phyloP scores from a whole-genome alignment of 768 basidiomycete genomes.

The Crassisporium funariophilum region DNA sequence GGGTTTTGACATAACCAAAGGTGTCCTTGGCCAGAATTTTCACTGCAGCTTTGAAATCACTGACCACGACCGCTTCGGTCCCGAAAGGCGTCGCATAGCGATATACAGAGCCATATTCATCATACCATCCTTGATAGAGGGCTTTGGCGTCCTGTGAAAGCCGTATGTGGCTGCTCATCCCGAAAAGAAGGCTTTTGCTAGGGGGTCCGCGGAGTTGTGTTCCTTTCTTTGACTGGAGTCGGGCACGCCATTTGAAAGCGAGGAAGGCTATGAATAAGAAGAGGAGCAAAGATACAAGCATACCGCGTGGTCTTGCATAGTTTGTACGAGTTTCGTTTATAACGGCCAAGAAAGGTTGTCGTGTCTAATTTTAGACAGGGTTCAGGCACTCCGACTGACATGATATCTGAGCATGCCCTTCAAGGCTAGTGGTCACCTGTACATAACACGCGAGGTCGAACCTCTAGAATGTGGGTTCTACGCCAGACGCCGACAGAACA shows the following conservation, averaged over 20 bases:
- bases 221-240: neutral
- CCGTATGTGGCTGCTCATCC: conserved; percentile 8
- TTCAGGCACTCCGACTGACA: too few species aligned
- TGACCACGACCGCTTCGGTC: conserved; percentile 22
- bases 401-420: too few species aligned
- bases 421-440: too few species aligned
- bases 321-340: too few species aligned
- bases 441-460: too few species aligned
- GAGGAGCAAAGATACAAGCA: too few species aligned
- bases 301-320: too few species aligned
- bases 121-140: conserved; percentile 26
- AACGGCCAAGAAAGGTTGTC: too few species aligned
- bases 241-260: conserved; percentile 4
- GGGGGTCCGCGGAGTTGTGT: conserved; percentile 18
- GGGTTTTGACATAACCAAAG: conserved; percentile 23
- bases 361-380: too few species aligned
- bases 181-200: conserved; percentile 10
- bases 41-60: conserved; percentile 27
- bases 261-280: too few species aligned
- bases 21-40: conserved; percentile 29
- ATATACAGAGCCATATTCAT: conserved; percentile 28
- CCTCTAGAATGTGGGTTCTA: too few species aligned
- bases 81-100: conserved; percentile 23
- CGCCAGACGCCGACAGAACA: too few species aligned
- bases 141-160: conserved; percentile 18